phyloP scores from a whole-genome alignment of 352 stramenopile species.

The Globisporangium paddicum region DNA sequence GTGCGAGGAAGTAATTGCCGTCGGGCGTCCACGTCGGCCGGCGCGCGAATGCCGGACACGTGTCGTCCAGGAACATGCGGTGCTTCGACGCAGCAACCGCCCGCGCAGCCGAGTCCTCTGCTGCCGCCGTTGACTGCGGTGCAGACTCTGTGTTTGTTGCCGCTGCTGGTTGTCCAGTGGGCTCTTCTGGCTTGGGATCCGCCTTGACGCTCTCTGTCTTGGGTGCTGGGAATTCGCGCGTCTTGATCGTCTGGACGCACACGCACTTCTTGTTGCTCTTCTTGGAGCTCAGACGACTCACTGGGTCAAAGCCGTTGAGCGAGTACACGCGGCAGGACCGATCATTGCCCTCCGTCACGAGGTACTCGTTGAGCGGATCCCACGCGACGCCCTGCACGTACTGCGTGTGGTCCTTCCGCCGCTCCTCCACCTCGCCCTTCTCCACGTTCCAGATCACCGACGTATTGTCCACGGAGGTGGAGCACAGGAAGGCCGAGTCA shows the following conservation, averaged over 20 bases:
- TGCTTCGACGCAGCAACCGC: conserved; percentile 39
- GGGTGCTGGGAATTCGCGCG: conserved; percentile 45
- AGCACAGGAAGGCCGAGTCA: conserved; percentile 88
- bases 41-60: conserved; percentile 93
- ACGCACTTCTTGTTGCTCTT: conserved; percentile 72
- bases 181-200: conserved; percentile 11
- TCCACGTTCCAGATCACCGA: conserved; percentile 87
- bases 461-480: conserved; percentile 92
- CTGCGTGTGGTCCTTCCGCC: conserved; percentile 91
- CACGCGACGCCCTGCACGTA: conserved; percentile 96
- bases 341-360: conserved; percentile 94
- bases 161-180: neutral
- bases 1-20: conserved; percentile 89
- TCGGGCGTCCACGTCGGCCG: conserved; percentile 91
- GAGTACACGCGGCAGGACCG: conserved; percentile 92
- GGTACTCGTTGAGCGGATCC: conserved; percentile 93
- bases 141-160: conserved; percentile 6
- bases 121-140: conserved; percentile 1
- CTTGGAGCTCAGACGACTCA: conserved; percentile 43
- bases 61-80: conserved; percentile 92
- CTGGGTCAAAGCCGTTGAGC: conserved; percentile 54
- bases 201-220: neutral
- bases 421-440: conserved; percentile 73
- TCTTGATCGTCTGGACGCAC: conserved; percentile 76
- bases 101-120: conserved; percentile 2